Base-by-base conservation (phyloP, 2,329 filamentous ascomycete species). In the Xylariaceae sp. region DNA sequence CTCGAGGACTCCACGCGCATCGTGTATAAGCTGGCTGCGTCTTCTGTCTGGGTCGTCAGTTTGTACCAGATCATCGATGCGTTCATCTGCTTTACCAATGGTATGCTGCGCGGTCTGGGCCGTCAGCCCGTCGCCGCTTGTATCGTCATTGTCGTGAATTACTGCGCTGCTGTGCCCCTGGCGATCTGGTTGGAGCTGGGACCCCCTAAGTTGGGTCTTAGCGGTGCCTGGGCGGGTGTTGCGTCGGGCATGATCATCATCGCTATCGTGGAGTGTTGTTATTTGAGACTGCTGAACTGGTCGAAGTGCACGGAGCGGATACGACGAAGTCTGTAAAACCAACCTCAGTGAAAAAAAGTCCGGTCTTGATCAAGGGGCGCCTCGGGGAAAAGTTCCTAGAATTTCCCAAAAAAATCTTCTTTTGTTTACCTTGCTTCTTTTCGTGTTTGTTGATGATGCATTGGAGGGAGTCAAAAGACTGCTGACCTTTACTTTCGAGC, bases 151-250 rank as follows among this genome's bases (percentile, higher is more conserved):
- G 61, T 58, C 1, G 68, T 75, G 18, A 75, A 76, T 56, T 77
- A 76, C 61, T 60, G 72, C n/a, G 71, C 61, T 10, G 73, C 74
- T 1, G 73, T 77, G 3, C 75, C 75, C 0, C 44, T 75, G 23
- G 73, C 75, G 1, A 69, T 75, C 6, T 76, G 73, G 73, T 64
- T 75, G 9, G 74, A 74, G 57, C 57, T 76, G 2, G 73, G 74
- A 1, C 53, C 71, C 0, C 67, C 67, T 1, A 57, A 64, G 1
- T 61, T 72, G 56, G 68, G 65, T 35, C 62, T 78, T 11, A 64
- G 72, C 47, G 73, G 73, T 2, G 62, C 72, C 2, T 75, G 73
- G 73, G 66, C 72, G 3, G 73, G 73, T 0, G 64, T 75, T 11
- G 73, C 70, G 2, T 52, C 65, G 34, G 73, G 73, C 15, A 71